A percentile compares a stretch with the other conserved stretches of the same genome.
phyloP scores from a whole-genome alignment of 257 asterid genomes.

The Scutellaria barbata region DNA sequence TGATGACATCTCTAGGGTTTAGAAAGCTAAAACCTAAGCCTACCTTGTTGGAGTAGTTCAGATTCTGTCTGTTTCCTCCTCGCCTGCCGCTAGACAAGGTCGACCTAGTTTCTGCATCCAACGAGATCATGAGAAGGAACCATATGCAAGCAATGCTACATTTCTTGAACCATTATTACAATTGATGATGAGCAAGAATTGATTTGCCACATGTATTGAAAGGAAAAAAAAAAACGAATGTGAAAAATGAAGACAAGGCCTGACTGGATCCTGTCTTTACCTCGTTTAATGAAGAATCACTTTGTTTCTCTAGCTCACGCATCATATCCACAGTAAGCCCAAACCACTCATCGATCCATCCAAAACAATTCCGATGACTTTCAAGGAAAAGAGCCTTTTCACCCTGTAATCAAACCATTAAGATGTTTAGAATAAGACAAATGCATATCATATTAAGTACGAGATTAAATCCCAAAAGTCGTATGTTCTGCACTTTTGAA shows the following conservation, averaged over 20 bases:
- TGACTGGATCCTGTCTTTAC: conserved; percentile 34
- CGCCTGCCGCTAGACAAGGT: conserved; percentile 36
- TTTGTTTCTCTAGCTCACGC: conserved; percentile 82
- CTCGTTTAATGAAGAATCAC: conserved; percentile 75
- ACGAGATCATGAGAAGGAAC: neutral
- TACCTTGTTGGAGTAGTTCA: conserved; percentile 14
- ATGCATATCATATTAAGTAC: neutral
- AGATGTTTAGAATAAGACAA: neutral
- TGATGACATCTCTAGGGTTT: neutral
- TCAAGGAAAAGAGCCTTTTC: conserved; percentile 90
- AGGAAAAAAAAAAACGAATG: neutral
- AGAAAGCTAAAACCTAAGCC: conserved; percentile 1
- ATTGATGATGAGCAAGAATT: no score
- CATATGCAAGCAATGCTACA: no score
- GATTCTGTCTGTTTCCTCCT: conserved; percentile 38
- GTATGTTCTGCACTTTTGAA: no score
- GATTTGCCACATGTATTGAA: neutral
- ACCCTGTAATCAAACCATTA: conserved; percentile 53
- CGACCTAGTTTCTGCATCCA: conserved; percentile 63
- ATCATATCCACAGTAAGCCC: conserved; percentile 69
- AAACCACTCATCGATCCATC: conserved; percentile 93
- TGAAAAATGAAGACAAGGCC: no score
- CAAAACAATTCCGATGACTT: conserved; percentile 77
- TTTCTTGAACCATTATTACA: no score
- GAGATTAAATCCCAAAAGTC: neutral